A percentile compares a stretch with the other conserved stretches of the same genome.
Conservation (phyloP, 225 moss, liverwort and hornwort genomes). For the Climacium dendroides region DNA sequence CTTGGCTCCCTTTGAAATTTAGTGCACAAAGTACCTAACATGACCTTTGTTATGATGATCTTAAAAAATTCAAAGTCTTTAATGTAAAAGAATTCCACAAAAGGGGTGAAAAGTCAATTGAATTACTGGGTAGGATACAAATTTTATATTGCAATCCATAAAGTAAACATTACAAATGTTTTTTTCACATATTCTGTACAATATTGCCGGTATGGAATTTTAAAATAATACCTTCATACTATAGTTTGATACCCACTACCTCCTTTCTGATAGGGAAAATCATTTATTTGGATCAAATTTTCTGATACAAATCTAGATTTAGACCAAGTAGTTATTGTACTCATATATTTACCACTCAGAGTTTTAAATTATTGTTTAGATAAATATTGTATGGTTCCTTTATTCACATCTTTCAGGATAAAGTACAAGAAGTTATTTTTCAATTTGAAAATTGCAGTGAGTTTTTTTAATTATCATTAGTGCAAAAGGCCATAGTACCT, state of each 20-base stretch:
- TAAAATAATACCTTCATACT: background rate
- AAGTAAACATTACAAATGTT: background rate
- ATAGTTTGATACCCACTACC: background rate
- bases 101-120: accelerated
- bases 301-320: background rate
- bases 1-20: background rate
- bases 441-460: background rate
- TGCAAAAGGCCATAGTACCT: background rate
- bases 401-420: background rate
- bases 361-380: background rate
- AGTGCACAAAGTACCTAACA: background rate
- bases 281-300: background rate
- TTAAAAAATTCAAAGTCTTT: background rate
- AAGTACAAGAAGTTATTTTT: background rate
- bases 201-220: background rate
- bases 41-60: background rate
- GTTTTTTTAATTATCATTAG: background rate
- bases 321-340: no score
- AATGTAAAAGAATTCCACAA: background rate
- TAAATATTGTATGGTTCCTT: background rate
- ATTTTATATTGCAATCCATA: background rate
- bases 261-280: background rate
- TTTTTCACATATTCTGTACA: background rate
- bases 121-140: accelerated
- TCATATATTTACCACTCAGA: background rate